Conservation (phyloP, 2,329 filamentous ascomycete species). For the Alternaria sp. region DNA sequence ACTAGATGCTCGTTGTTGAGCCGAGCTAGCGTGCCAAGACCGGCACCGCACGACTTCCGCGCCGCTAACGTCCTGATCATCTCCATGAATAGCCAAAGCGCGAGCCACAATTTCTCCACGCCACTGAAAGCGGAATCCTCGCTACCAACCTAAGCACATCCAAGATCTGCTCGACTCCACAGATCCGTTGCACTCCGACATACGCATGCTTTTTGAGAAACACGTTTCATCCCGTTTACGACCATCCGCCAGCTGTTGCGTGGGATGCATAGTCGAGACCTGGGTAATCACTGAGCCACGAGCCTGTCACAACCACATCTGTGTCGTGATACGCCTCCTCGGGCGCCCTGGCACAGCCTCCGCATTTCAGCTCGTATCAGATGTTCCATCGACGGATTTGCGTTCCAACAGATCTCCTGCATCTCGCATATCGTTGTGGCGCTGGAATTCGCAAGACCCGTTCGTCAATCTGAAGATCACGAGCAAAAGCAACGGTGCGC, state of each 20-base stretch:
- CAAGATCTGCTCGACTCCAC: background rate
- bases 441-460: conserved; percentile 6
- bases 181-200: background rate
- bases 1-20: background rate
- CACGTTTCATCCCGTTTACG: conserved; percentile 9
- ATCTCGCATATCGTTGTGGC: conserved; percentile 3
- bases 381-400: background rate
- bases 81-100: conserved; percentile 2
- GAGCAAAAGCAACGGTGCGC: conserved; percentile 13
- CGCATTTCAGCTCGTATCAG: background rate
- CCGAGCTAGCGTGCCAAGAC: conserved; percentile 13
- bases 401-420: conserved; percentile 2
- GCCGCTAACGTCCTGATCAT: conserved; percentile 1
- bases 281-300: background rate
- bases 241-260: background rate
- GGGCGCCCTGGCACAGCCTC: background rate
- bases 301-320: background rate
- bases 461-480: conserved; percentile 10
- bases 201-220: conserved; percentile 7
- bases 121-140: background rate
- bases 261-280: background rate
- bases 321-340: conserved; percentile 2
- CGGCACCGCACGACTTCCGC: background rate
- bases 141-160: background rate
- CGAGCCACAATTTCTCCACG: background rate